Evolutionary conservation across 2,329 filamentous ascomycete species (phyloP), one percentile per base, ranked within the genome.

Genomic region (Aspergillus sp.): DNA sequence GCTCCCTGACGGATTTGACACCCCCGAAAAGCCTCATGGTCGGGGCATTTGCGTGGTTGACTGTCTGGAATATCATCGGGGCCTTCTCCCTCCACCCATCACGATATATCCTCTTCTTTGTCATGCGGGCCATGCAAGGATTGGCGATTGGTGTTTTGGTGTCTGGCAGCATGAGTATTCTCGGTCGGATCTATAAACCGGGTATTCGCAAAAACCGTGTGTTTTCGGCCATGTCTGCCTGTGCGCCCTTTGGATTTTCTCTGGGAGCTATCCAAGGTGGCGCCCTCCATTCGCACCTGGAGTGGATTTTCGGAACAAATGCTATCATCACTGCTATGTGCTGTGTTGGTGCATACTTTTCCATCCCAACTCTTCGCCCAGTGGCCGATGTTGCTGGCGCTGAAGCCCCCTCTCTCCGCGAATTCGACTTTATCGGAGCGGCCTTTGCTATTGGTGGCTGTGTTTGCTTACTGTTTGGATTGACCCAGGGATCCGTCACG

Each of bases 401-500:
- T 12, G 54, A 61, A 51, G 53, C 50, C 5, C 49, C 63, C 48
- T 43, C 54, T 44, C 50, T 70, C 7, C 56, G 58, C 6, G 55
- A 63, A 34, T 62, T 63, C 35, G 59, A 63, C 35, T 69, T 62
- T 13, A 53, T 70, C 5, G 77, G 76, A 8, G 69, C 69, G 5
- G 46, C 66, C 4, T 62, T 69, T 4, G 77, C 77, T 5, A 68
- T 79, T 5, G 62, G 65, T 3, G 74, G 70, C 6, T 66, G 79
- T 44, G 67, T 79, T 3, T 66, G 78, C n/a, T 67, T 80, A 50
- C 77, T 80, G 44, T 75, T 81, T 40, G 74, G 76, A 0, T 75
- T 76, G 62, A 81, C 79, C 33, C 74, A 78, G 52, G 74, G 72
- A 3, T 68, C 72, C 0, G 65, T 72, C 1, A 70, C 71, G 5